phyloP scores from a whole-genome alignment of 768 basidiomycete genomes.

The Leucocoprinus birnbaumii region DNA sequence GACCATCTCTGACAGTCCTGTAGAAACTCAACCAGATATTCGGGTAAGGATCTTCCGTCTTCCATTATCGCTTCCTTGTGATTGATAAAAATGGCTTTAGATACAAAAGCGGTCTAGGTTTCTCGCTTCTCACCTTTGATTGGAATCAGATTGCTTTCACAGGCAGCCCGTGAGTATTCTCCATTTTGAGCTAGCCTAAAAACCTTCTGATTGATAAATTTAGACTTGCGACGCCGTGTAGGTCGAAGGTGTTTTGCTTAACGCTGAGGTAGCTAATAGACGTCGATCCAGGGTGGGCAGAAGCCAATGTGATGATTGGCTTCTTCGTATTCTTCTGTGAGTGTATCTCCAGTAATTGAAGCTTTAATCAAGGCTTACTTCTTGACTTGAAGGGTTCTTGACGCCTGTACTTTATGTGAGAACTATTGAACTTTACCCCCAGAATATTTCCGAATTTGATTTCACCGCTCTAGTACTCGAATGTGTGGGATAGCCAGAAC shows the following conservation, averaged over 20 bases:
- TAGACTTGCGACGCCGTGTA: conserved; percentile 49
- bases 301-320: conserved; percentile 63
- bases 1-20: conserved; percentile 3
- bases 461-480: conserved; percentile 37
- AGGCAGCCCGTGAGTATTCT: conserved; percentile 51
- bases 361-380: not conserved
- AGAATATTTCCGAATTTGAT: conserved; percentile 12
- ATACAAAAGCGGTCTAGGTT: conserved; percentile 50
- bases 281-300: conserved; percentile 59
- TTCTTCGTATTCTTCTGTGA: conserved; percentile 67
- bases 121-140: conserved; percentile 52
- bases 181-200: conserved; percentile 7
- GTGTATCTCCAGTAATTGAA: conserved; percentile 11
- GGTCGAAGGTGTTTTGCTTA: conserved; percentile 9
- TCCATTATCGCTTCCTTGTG: not conserved
- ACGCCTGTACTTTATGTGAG: conserved; percentile 45
- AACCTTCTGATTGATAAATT: conserved; percentile 3
- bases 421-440: conserved; percentile 1
- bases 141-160: conserved; percentile 71
- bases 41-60: conserved; percentile 30
- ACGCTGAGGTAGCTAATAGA: conserved; percentile 14
- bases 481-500: conserved; percentile 57
- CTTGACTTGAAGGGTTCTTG: conserved; percentile 37
- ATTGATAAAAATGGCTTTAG: conserved; percentile 18
- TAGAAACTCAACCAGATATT: conserved; percentile 59